Evolutionary conservation across 371 early-diverging fungal genomes (phyloP).

Genomic region (Saksenaea oblongispora): DNA sequence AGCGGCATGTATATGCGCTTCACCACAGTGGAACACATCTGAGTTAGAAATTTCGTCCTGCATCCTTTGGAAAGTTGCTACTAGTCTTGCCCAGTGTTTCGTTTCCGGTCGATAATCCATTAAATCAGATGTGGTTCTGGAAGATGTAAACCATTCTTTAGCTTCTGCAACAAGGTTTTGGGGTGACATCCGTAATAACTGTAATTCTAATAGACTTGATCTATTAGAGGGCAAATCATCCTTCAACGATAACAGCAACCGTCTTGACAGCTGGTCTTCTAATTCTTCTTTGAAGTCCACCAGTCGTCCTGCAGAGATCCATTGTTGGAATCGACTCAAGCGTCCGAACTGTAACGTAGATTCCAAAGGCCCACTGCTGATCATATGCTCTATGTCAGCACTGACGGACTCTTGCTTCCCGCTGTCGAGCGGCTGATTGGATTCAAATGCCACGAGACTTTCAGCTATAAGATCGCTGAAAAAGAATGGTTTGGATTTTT

Average conservation of each 20-base stretch:
- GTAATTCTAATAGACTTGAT: constrained; percentile 27
- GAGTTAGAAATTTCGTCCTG: constrained; percentile 1
- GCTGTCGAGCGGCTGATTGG: not conserved
- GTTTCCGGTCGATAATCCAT: constrained; percentile 20
- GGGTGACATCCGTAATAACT: constrained; percentile 21
- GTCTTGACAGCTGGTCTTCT: constrained; percentile 2
- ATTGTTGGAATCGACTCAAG: constrained; percentile 20
- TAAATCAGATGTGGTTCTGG: not conserved
- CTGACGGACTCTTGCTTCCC: not conserved
- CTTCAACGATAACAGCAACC: constrained; percentile 21
- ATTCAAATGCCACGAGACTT: constrained; percentile 23
- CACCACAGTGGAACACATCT: not conserved
- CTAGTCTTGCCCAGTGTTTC: constrained; percentile 29
- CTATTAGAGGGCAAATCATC: constrained; percentile 18
- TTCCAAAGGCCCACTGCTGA: constrained; percentile 18
- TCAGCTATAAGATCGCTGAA: constrained; percentile 20
- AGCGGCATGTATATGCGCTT: constrained; percentile 23
- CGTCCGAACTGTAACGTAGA: constrained; percentile 21
- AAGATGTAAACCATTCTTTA: constrained; percentile 14
- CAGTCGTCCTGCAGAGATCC: constrained; percentile 9
- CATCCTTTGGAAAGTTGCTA: constrained; percentile 10
- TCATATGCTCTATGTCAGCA: constrained; percentile 6
- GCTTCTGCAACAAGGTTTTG: constrained; percentile 14
- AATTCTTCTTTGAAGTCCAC: constrained; percentile 2
- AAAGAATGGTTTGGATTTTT: constrained; percentile 13